Evolutionary conservation across 306 rosid genomes (phyloP).

Genomic region (Hippophae tibetana): DNA sequence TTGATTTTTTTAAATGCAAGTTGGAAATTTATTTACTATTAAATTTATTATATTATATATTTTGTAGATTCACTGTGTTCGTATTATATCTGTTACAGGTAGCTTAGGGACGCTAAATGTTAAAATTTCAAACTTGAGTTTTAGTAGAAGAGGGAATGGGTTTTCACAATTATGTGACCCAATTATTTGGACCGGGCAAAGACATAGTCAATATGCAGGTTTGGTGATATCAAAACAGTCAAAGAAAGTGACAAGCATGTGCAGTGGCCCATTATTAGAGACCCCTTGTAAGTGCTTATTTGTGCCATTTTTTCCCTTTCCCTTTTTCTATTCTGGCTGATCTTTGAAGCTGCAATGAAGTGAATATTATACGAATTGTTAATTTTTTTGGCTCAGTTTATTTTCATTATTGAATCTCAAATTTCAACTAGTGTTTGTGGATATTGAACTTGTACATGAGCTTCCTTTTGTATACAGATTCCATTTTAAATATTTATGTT

Average conservation of each 20-base stretch:
- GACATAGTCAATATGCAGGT: conserved; percentile 31
- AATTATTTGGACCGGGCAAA: conserved; percentile 44
- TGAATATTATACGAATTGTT: not conserved
- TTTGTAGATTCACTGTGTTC: conserved; percentile 3
- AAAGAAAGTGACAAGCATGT: conserved; percentile 19
- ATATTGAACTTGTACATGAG: no score
- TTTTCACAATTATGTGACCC: conserved; percentile 28
- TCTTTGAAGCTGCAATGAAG: not conserved
- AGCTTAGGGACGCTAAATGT: conserved; percentile 44
- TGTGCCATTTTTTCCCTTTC: not conserved
- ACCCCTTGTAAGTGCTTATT: conserved; percentile 37
- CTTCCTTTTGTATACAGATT: no score
- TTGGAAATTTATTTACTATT: no score
- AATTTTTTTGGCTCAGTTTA: no score
- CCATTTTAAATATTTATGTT: no score
- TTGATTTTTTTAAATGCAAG: no score
- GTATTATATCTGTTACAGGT: conserved; percentile 38
- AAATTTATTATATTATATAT: not conserved
- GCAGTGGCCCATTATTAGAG: conserved; percentile 22
- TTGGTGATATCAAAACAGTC: conserved; percentile 29
- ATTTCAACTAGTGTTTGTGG: no score
- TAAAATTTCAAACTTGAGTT: conserved; percentile 34
- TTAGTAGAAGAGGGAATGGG: conserved; percentile 30
- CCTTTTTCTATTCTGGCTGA: conserved; percentile 4
- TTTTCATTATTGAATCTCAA: no score